Evolutionary conservation across 352 stramenopile genomes (phyloP).

Genomic region (Sclerospora graminicola): DNA sequence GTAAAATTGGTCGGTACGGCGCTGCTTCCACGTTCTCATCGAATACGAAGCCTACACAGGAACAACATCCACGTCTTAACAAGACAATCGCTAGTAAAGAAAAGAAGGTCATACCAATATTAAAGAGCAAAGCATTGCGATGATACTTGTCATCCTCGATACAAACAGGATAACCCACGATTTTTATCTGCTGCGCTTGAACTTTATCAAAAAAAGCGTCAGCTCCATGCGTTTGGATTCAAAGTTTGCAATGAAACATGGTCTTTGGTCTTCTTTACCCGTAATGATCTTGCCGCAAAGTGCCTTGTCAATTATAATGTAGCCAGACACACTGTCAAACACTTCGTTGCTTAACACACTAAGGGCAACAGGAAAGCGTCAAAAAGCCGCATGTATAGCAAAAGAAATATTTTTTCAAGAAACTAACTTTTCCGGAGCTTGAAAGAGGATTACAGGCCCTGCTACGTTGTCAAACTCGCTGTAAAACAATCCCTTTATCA

Average conservation of each 20-base stretch:
- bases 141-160: conserved; percentile 88
- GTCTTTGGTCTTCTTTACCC: conserved; percentile 9
- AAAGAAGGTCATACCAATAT: conserved; percentile 36
- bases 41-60: conserved; percentile 64
- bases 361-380: not conserved
- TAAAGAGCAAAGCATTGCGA: conserved; percentile 83
- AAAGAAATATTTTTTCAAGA: no score
- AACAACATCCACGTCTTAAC: not conserved
- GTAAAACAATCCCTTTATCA: conserved; percentile 86
- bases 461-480: conserved; percentile 89
- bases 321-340: conserved; percentile 81
- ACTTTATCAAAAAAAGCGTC: conserved; percentile 18
- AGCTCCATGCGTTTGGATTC: no score
- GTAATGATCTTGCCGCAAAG: conserved; percentile 84
- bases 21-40: conserved; percentile 56
- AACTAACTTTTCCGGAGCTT: conserved; percentile 68
- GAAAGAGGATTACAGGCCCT: conserved; percentile 85
- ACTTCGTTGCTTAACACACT: conserved; percentile 72
- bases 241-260: not conserved
- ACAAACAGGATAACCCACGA: conserved; percentile 80
- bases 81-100: not conserved
- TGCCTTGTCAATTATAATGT: conserved; percentile 86
- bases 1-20: conserved; percentile 75
- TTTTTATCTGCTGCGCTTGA: conserved; percentile 69
- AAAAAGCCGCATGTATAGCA: not conserved